Evolutionary conservation across 129 eudicot species (phyloP), one percentile per base, ranked within the genome.

Genomic region (Arctium minus): DNA sequence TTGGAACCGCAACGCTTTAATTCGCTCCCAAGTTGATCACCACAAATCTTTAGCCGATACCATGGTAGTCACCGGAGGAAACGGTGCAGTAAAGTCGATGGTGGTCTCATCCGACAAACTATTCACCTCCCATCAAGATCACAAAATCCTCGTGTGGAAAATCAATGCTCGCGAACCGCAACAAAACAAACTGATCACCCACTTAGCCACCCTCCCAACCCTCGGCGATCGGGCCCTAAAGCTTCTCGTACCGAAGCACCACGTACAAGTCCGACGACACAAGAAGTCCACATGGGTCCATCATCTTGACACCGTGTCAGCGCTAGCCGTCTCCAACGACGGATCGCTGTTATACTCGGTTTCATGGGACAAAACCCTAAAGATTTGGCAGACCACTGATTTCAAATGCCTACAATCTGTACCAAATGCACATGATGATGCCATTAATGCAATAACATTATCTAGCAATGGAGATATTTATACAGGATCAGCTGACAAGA

Each of bases 241-340:
- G 74, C 79, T 76, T 44, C 82, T 91, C 40, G 73, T 62, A 38
- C 91, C 95, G 29, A 91, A 84, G 70, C 89, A 87, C 89, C 91
- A 87, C 32, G 85, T 89, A n/a, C 85, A 87, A 78, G 82, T 91
- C 53, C 56, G 85, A 36, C 83, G 92, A 22, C 89, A 91, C 82
- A 91, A 89, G 83, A 89, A 74, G 56, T 91, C 88, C 71, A 91
- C 92, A 31, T 89, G 95, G 95, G 95, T 89, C 70, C 89, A 91
- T 69, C 95, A 91, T 65, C 84, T 79, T 32, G 95, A 91, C 72
- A 85, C 95, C 10, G 92, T 91, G 17, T 91, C 95, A 56, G 86
- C 91, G 10, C 80, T 91, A 50, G 92, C 91, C n/a, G 67, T 89
- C 67, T 81, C 92, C n/a, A 48, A 37, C 31, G 95, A 91, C 67